Base-by-base conservation (phyloP, 176 grass and related monocot species). In the Zoysia japonica region DNA sequence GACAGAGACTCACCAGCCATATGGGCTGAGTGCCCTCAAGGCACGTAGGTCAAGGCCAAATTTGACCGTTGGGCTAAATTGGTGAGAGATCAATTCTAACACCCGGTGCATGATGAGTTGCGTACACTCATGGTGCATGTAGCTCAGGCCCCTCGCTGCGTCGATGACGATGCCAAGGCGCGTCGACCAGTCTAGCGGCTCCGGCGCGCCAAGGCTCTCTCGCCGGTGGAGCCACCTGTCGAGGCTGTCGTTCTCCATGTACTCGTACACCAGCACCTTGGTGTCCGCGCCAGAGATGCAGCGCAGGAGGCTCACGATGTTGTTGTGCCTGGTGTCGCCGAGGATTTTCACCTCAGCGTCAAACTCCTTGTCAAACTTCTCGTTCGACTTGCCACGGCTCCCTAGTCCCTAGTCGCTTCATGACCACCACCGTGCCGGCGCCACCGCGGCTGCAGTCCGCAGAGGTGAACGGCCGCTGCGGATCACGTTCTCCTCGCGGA, bases 211-310 rank as follows among this genome's bases (percentile, higher is more conserved):
- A 0, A 20, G 51, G 6, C 35, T 15, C 9, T 78, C 72, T 1
- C 17, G 52, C 14, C 3, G 66, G 41, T 90, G 90, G 9, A 96
- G 80, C 87, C 85, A 90, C 17, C 71, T 42, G 54, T 92, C 75
- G 12, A 90, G 77, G 77, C 87, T 92, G 41, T 74, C 74, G 50
- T 96, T 96, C 71, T 96, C 84, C 89, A 95, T 78, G 77, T 86
- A 88, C 60, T 96, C 93, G 20, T 90, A 96, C 7, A 92, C 90
- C 0, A 92, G 80, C 57, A 96, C 28, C 28, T 28, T 28, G 28
- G 28, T 40, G 43, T 80, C 59, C 0, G 28, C 57, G 54, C 63
- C 72, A 4, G 76, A 84, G 76, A 96, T 86, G 87, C 85, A 96
- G 68, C 82, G 88, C 5, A 88, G 66, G 15, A 96, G 82, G 71